phyloP scores from a whole-genome alignment of 179 eudicot species.

The Heliamphora pulchella region DNA sequence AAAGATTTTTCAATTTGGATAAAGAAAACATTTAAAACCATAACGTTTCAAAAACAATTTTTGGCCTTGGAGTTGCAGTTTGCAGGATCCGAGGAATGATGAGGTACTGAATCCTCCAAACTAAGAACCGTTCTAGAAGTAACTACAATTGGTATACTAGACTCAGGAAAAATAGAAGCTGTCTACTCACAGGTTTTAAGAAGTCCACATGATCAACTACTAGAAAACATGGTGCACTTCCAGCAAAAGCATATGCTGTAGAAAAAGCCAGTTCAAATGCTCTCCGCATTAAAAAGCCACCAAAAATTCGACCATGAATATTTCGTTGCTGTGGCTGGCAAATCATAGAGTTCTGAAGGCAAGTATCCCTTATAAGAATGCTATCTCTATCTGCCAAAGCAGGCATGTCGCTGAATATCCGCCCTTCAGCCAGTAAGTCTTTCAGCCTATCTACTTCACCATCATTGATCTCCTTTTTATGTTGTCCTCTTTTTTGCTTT shows the following conservation, averaged over 20 bases:
- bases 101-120: conserved; percentile 1
- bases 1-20: no score
- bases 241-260: conserved; percentile 86
- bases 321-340: conserved; percentile 99
- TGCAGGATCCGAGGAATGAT: background rate
- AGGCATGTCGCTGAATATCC: conserved; percentile 94
- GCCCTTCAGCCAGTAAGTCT: conserved; percentile 73
- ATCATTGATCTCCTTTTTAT: conserved; percentile 35
- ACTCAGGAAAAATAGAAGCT: background rate
- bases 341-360: conserved; percentile 77
- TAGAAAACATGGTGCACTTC: conserved; percentile 69
- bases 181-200: conserved; percentile 72
- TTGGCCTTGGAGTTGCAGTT: background rate
- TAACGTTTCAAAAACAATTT: background rate
- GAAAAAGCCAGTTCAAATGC: conserved; percentile 92
- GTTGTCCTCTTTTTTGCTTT: conserved; percentile 53
- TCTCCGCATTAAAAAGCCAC: conserved; percentile 92
- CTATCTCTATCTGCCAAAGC: conserved; percentile 97
- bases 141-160: background rate
- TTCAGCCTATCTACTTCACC: conserved; percentile 40
- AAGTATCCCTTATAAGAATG: conserved; percentile 82
- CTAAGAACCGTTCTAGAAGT: background rate
- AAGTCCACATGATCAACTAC: conserved; percentile 99
- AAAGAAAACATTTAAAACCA: background rate
- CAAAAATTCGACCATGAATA: conserved; percentile 93